Percentiles rank a stretch among this genome's conserved stretches.
phyloP scores from a whole-genome alignment of 495 filamentous ascomycete genomes.

The Lentithecium fluviatile region DNA sequence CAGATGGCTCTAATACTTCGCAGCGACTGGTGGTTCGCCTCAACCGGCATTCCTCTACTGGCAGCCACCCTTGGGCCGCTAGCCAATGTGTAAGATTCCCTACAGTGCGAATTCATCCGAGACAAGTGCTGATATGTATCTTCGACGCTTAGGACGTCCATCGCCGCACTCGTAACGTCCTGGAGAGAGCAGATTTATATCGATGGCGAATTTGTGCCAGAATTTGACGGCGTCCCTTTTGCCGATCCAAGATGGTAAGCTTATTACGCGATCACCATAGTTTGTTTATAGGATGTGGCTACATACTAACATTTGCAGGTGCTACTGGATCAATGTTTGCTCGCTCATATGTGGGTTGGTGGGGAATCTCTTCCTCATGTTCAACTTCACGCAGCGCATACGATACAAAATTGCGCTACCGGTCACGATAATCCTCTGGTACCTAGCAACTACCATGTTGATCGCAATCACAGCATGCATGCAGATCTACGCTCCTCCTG shows the following conservation, averaged over 20 bases:
- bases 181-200: conserved; percentile 56
- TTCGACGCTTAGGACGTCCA: too few species aligned
- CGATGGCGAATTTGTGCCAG: conserved; percentile 41
- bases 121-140: too few species aligned
- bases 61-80: conserved; percentile 71
- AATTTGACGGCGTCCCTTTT: conserved; percentile 47
- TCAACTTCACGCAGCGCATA: conserved; percentile 80
- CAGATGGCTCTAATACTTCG: not conserved
- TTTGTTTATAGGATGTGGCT: too few species aligned
- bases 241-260: conserved; percentile 43
- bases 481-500: conserved; percentile 59
- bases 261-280: not conserved
- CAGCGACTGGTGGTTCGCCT: conserved; percentile 73
- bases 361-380: conserved; percentile 70
- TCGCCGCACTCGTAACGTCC: conserved; percentile 65
- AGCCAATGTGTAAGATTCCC: conserved; percentile 72
- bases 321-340: conserved; percentile 57
- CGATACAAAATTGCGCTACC: conserved; percentile 77
- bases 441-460: conserved; percentile 47
- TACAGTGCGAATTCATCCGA: too few species aligned
- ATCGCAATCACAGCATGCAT: conserved; percentile 61
- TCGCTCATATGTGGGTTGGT: conserved; percentile 65
- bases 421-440: conserved; percentile 1
- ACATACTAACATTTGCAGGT: conserved; percentile 29
- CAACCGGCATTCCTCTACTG: conserved; percentile 70